Percentiles rank a stretch among this genome's conserved stretches.
Evolutionary conservation across 2,329 filamentous ascomycete species (phyloP).

Genomic region (Conoideocrella luteorostrata): DNA sequence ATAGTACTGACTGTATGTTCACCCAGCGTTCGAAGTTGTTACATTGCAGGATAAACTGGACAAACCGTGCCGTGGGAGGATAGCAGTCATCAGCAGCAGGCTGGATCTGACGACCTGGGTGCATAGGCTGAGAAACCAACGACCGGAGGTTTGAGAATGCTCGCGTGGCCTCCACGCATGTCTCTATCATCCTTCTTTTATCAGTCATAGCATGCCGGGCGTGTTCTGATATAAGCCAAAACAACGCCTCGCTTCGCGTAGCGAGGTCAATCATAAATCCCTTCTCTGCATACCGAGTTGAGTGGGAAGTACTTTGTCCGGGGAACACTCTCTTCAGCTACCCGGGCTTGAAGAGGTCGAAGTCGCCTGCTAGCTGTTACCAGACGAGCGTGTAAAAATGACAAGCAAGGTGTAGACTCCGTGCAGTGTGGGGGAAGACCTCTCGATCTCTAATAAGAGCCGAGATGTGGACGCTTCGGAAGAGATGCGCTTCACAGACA

Average conservation of each 20-base stretch:
- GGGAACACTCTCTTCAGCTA: too few relatives aligned
- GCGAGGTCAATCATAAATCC: too few relatives aligned
- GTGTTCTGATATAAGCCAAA: neutral
- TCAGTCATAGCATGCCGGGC: neutral
- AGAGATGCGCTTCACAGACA: neutral
- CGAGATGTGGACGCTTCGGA: neutral
- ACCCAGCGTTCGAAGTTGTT: too few relatives aligned
- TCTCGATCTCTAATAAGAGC: too few relatives aligned
- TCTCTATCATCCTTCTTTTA: neutral
- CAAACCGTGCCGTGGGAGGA: neutral
- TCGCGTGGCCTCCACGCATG: neutral
- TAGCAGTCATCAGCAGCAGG: neutral
- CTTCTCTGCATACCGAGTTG: too few relatives aligned
- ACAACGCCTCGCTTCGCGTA: neutral
- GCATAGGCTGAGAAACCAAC: conserved; percentile 2
- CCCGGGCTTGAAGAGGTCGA: neutral
- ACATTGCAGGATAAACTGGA: too few relatives aligned
- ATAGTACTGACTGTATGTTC: neutral
- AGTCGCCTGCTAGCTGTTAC: neutral
- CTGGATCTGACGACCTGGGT: neutral
- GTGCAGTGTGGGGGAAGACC: neutral
- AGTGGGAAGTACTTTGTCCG: too few relatives aligned
- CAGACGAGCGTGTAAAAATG: neutral
- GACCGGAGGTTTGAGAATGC: neutral
- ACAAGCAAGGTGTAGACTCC: neutral